phyloP scores from a whole-genome alignment of 306 rosid species.

The Quercus rubra region DNA sequence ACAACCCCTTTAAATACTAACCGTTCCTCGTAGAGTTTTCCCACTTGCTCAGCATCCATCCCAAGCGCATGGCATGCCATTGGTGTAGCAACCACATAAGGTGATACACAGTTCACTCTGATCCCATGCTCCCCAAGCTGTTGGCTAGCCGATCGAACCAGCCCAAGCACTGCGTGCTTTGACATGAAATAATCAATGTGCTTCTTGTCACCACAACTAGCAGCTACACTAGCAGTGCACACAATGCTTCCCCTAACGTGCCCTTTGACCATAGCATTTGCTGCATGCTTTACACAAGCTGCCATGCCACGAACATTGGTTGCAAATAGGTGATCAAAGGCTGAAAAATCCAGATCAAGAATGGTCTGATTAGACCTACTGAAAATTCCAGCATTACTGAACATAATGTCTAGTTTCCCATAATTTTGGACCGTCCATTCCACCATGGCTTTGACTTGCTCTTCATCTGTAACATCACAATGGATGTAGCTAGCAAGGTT shows the following conservation, averaged over 20 bases:
- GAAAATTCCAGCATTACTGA: conserved; percentile 47
- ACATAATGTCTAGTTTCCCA: conserved; percentile 50
- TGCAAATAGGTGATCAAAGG: conserved; percentile 18
- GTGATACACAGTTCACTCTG: conserved; percentile 55
- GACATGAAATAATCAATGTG: conserved; percentile 36
- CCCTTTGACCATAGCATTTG: conserved; percentile 45
- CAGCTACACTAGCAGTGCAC: conserved; percentile 38
- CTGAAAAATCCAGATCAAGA: conserved; percentile 35
- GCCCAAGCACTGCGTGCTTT: conserved; percentile 53
- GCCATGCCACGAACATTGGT: conserved; percentile 40
- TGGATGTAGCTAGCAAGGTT: conserved; percentile 35
- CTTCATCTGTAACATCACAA: conserved; percentile 52
- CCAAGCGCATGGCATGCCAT: neutral
- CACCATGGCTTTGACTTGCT: conserved; percentile 38
- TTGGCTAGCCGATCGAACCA: conserved; percentile 38
- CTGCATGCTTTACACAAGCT: conserved; percentile 48
- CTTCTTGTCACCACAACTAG: neutral
- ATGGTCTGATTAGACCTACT: conserved; percentile 27
- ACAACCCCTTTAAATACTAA: conserved; percentile 37
- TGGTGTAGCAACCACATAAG: conserved; percentile 42
- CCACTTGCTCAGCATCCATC: conserved; percentile 5
- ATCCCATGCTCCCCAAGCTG: conserved; percentile 43
- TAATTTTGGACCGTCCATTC: conserved; percentile 28
- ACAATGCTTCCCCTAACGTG: conserved; percentile 46
- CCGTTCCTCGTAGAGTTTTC: neutral